These are phyloP conservation scores for Fusarium albosuccineum DNA, from an alignment of 2,329 filamentous ascomycete genomes.

Conservation along the genomic window DNA sequence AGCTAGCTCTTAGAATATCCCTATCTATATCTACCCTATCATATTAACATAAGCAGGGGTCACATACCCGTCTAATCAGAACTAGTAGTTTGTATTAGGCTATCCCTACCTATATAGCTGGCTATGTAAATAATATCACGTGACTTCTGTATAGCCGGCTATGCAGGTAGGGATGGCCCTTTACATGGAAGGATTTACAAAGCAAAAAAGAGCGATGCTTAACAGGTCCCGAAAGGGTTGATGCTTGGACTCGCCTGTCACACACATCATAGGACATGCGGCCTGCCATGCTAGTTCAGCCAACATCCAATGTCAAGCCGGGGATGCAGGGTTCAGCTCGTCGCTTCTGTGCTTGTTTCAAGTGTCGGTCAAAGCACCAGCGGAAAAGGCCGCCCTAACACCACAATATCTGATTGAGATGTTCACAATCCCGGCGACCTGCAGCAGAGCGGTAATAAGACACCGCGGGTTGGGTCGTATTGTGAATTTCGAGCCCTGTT, in stretches of 20 bases:
- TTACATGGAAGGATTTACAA: neutral
- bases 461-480: constrained; percentile 14
- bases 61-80: too few relatives aligned
- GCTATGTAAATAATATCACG: too few relatives aligned
- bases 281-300: constrained; percentile 1
- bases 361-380: constrained; percentile 31
- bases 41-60: too few relatives aligned
- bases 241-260: constrained; percentile 11
- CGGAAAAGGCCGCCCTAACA: neutral
- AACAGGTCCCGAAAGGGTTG: neutral
- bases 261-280: constrained; percentile 14
- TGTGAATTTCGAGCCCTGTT: constrained; percentile 7
- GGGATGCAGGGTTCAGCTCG: constrained; percentile 16
- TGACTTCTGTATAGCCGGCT: too few relatives aligned
- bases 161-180: too few relatives aligned
- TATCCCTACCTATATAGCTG: too few relatives aligned
- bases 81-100: too few relatives aligned
- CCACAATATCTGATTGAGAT: constrained; percentile 14
- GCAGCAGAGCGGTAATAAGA: constrained; percentile 26
- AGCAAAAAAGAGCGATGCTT: constrained; percentile 2
- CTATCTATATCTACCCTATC: too few relatives aligned
- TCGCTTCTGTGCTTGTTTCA: constrained; percentile 11
- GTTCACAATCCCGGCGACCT: constrained; percentile 27
- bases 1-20: too few relatives aligned
- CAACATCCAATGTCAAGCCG: constrained; percentile 10